Conservation (phyloP, 2,329 filamentous ascomycete genomes). For the Alternaria brassicicola region DNA sequence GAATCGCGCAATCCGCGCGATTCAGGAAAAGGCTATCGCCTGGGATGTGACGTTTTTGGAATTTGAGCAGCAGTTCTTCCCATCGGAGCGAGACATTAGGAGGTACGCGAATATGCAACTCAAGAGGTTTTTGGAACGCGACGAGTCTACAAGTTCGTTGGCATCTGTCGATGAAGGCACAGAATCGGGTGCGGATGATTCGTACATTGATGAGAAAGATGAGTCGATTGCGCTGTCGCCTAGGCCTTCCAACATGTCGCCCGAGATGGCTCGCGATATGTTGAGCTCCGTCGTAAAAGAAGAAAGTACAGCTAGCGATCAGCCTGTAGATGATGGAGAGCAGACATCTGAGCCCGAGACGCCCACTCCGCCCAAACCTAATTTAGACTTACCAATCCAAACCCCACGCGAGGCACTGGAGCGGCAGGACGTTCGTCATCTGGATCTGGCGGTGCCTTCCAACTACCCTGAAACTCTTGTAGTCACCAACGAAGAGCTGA, state of each 20-base stretch:
- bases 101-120: constrained; percentile 90
- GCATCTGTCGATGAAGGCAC: constrained; percentile 70
- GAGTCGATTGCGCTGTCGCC: constrained; percentile 38
- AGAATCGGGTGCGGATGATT: constrained; percentile 52
- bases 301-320: constrained; percentile 52
- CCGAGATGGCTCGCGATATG: constrained; percentile 68
- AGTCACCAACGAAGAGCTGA: constrained; percentile 28
- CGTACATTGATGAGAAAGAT: constrained; percentile 38
- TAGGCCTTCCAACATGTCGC: constrained; percentile 55
- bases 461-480: constrained; percentile 40
- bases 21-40: constrained; percentile 89
- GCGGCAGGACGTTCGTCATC: constrained; percentile 63
- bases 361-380: constrained; percentile 15
- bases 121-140: constrained; percentile 87
- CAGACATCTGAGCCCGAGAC: constrained; percentile 13
- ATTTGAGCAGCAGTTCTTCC: constrained; percentile 92
- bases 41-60: constrained; percentile 92
- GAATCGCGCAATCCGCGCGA: constrained; percentile 84
- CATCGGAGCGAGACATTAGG: constrained; percentile 92
- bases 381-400: constrained; percentile 32
- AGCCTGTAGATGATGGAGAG: constrained; percentile 10
- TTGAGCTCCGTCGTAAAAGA: constrained; percentile 70
- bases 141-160: constrained; percentile 79
- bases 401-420: constrained; percentile 48
- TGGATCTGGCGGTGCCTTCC: constrained; percentile 64